Base-by-base conservation (phyloP, 257 asterid species). In the Penstemon davidsonii region DNA sequence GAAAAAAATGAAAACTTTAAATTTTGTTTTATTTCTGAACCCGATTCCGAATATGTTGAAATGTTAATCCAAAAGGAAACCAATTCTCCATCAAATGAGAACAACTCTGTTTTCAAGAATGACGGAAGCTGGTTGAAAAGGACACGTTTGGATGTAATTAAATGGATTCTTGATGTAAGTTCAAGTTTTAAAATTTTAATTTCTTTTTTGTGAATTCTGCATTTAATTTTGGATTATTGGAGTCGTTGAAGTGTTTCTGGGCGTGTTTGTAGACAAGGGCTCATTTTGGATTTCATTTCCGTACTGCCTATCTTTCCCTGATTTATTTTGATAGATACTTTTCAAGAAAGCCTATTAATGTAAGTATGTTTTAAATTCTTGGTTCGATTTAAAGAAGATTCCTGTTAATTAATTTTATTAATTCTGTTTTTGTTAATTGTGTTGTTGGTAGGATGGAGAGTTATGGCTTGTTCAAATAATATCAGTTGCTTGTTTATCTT, bases 401-500 rank as follows among this genome's bases (percentile, higher is more conserved):
- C 69, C 25, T 56, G 33, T 57, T 69, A 60, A 0, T 62, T 19
- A 5, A 46, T 3, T 43, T n/a, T 15, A 8, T 51, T 4, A 15
- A 15, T 15, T 25, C 2, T 25, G 1, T 52, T 8, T 67, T 10
- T 63, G 38, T 25, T 73, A 47, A 3, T 53, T 25, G 33, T 59
- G 70, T 53, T 77, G 64, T 71, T 64, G 25, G 44, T 78, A 85
- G 88, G 71, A 69, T 53, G 81, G 71, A 25, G 83, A 83, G 60
- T 39, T 41, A 25, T 85, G 86, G 88, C 81, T 79, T 55, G 59
- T 81, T 60, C 75, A 81, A 55, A 71, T 85, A 64, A 56, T 83
- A 47, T 77, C 88, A 4, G 78, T 83, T 4, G 88, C 88, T 59
- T 83, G 91, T 70, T 75, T 85, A 69, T 81, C 91, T 38, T 40